Evolutionary conservation across 1,139 yeast species (phyloP).

Genomic region (Sugiyamaella grinbergsii): DNA sequence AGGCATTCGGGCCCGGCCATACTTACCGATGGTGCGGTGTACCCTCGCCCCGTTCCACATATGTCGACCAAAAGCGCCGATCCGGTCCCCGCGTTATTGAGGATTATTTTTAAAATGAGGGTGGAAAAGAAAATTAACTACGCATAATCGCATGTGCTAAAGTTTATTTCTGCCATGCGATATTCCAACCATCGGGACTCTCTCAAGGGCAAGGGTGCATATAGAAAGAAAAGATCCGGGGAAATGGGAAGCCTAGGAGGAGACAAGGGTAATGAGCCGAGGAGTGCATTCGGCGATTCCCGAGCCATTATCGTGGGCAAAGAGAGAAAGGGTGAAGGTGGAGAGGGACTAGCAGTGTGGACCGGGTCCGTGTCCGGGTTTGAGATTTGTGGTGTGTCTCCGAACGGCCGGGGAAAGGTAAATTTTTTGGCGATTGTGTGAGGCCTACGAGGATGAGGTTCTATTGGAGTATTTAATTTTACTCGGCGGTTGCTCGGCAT

Average conservation of each 20-base stretch:
- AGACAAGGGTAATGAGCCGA: background rate
- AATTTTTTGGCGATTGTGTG: too few species aligned
- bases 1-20: conserved; percentile 6
- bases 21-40: too few species aligned
- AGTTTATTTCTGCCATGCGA: background rate
- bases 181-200: conserved; percentile 11
- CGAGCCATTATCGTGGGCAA: conserved; percentile 21
- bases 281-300: conserved; percentile 6
- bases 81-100: conserved; percentile 8
- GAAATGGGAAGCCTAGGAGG: conserved; percentile 12
- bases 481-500: too few species aligned
- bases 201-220: background rate
- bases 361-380: conserved; percentile 1
- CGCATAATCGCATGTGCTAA: conserved; percentile 6
- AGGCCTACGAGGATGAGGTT: too few species aligned
- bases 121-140: conserved; percentile 11
- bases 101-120: conserved; percentile 5
- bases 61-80: background rate
- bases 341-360: background rate
- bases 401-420: too few species aligned
- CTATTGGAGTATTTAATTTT: too few species aligned
- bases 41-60: background rate
- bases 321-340: too few species aligned
- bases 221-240: conserved; percentile 21
- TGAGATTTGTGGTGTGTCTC: too few species aligned